Percentiles rank a stretch among this genome's conserved stretches.
Evolutionary conservation across 805 yeast species (phyloP).

Genomic region (Saccharomycopsis olivae): DNA sequence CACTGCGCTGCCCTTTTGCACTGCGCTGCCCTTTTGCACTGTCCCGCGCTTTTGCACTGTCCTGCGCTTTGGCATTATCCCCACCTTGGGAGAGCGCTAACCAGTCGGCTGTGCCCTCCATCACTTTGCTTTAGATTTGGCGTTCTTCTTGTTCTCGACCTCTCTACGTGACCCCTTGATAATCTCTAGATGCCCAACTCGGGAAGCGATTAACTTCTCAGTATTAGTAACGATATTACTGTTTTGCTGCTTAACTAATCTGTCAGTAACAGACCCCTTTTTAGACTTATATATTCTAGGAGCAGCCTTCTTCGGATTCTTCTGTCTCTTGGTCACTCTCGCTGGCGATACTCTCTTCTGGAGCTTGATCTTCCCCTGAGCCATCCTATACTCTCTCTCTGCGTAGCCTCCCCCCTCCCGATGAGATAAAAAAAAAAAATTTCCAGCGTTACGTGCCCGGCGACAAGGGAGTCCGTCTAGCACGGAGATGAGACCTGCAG

Average conservation of each 20-base stretch:
- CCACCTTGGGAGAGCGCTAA: neutral
- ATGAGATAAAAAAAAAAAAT: neutral
- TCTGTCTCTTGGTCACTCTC: slow-evolving; percentile 34
- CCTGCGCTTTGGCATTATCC: too few relatives aligned
- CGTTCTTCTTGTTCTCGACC: slow-evolving; percentile 40
- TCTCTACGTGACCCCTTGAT: slow-evolving; percentile 85
- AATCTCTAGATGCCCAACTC: slow-evolving; percentile 90
- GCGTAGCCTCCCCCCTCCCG: too few relatives aligned
- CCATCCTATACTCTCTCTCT: slow-evolving; percentile 29
- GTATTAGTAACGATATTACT: slow-evolving; percentile 33
- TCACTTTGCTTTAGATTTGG: too few relatives aligned
- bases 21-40: too few relatives aligned
- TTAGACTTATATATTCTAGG: slow-evolving; percentile 34
- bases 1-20: too few relatives aligned
- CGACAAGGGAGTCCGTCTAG: too few relatives aligned
- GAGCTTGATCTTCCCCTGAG: slow-evolving; percentile 35
- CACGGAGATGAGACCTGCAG: too few relatives aligned
- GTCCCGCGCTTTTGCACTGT: too few relatives aligned
- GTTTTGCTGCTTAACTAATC: slow-evolving; percentile 10
- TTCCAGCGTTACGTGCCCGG: too few relatives aligned
- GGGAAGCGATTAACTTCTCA: slow-evolving; percentile 75
- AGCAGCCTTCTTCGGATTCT: slow-evolving; percentile 30
- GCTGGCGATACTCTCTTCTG: slow-evolving; percentile 26
- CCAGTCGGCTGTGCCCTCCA: too few relatives aligned
- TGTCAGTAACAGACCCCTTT: slow-evolving; percentile 23